Evolutionary conservation across 1,139 yeast genomes (phyloP).

Genomic region (Sugiyamaella japonica): DNA sequence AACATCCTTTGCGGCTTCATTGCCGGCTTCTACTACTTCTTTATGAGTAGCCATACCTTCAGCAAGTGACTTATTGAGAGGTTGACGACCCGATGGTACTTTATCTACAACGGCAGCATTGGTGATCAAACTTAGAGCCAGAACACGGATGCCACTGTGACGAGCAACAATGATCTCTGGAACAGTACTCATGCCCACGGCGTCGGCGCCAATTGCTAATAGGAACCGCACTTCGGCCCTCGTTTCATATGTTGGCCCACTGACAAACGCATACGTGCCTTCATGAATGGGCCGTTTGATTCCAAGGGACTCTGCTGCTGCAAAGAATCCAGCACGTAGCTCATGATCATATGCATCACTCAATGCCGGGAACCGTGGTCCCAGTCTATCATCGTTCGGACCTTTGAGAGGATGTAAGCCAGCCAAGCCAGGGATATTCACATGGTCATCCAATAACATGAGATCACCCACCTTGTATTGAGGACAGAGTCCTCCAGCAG

Average conservation of each 20-base stretch:
- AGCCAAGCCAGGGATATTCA: slow-evolving; percentile 85
- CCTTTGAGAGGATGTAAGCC: slow-evolving; percentile 90
- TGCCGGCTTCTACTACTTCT: slow-evolving; percentile 84
- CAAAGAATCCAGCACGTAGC: slow-evolving; percentile 52
- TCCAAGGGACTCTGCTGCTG: slow-evolving; percentile 53
- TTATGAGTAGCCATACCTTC: slow-evolving; percentile 86
- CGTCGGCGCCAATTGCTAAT: slow-evolving; percentile 76
- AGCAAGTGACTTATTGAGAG: slow-evolving; percentile 49
- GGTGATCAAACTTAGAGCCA: slow-evolving; percentile 85
- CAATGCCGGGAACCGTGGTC: slow-evolving; percentile 84
- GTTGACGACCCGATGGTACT: slow-evolving; percentile 51
- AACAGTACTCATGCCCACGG: slow-evolving; percentile 97
- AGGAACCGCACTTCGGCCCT: slow-evolving; percentile 89
- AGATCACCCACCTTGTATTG: slow-evolving; percentile 77
- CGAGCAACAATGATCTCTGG: slow-evolving; percentile 94
- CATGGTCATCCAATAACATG: slow-evolving; percentile 76
- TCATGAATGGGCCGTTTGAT: slow-evolving; percentile 70
- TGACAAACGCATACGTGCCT: slow-evolving; percentile 81
- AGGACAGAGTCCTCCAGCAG: slow-evolving; percentile 86
- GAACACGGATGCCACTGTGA: slow-evolving; percentile 76
- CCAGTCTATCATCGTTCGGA: slow-evolving; percentile 73
- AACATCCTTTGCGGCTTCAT: slow-evolving; percentile 77
- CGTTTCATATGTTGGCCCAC: slow-evolving; percentile 94
- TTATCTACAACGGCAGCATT: slow-evolving; percentile 75
- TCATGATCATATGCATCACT: slow-evolving; percentile 86